Conservation (phyloP, 2,329 filamentous ascomycete genomes). For the Arthrobotrys musiformis region DNA sequence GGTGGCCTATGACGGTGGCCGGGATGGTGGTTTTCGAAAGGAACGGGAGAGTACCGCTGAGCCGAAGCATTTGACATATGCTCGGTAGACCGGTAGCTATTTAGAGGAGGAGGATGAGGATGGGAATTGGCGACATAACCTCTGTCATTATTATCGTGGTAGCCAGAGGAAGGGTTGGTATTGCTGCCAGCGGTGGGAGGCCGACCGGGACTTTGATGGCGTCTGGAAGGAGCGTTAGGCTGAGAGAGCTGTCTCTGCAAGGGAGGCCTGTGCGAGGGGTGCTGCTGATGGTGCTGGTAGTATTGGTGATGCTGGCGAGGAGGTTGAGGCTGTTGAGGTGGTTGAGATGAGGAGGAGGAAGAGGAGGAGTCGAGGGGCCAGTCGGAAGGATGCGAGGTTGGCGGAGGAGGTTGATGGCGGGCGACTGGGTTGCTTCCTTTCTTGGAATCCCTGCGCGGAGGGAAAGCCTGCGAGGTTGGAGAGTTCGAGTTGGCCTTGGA, state of each 20-base stretch:
- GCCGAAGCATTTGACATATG: constrained; percentile 49
- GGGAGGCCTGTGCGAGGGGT: constrained; percentile 16
- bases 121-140: constrained; percentile 17
- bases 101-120: constrained; percentile 36
- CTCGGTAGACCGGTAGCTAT: constrained; percentile 37
- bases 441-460: constrained; percentile 53
- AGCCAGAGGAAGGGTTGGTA: background rate
- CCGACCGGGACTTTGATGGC: constrained; percentile 42
- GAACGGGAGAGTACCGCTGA: constrained; percentile 45
- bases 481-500: constrained; percentile 3
- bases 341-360: background rate
- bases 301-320: background rate
- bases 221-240: constrained; percentile 43
- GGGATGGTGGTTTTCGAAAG: constrained; percentile 36
- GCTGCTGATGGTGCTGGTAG: background rate
- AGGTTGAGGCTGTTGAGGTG: background rate
- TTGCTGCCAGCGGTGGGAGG: constrained; percentile 34
- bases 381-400: constrained; percentile 30
- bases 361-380: constrained; percentile 46
- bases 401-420: constrained; percentile 40
- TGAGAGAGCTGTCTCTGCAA: constrained; percentile 54
- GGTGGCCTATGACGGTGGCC: constrained; percentile 32
- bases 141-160: constrained; percentile 28
- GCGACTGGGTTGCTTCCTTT: constrained; percentile 32
- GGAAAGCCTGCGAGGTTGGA: constrained; percentile 34